Percentiles rank a stretch among this genome's conserved stretches.
Conservation (phyloP, 805 yeast species). For the Yarrowia deformans region DNA sequence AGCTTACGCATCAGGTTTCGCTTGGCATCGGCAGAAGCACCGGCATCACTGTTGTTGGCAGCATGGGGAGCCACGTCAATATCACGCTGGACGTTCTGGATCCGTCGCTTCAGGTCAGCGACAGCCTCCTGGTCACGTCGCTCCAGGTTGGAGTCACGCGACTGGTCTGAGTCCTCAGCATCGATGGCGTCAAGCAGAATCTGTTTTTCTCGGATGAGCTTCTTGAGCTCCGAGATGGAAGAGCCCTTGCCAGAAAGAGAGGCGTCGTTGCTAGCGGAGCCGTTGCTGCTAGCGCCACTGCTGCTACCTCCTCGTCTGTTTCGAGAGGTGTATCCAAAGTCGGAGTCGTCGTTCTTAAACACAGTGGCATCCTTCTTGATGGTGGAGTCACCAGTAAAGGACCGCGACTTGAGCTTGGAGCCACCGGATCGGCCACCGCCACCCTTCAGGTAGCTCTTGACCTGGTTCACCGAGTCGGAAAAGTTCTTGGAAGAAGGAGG, state of each 20-base stretch:
- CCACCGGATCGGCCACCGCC: slow-evolving; percentile 47
- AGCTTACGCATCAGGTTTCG: slow-evolving; percentile 64
- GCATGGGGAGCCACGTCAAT: slow-evolving; percentile 45
- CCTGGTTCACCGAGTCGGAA: slow-evolving; percentile 70
- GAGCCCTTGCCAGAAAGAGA: slow-evolving; percentile 30
- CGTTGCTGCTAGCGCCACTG: slow-evolving; percentile 40
- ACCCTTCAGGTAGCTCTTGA: slow-evolving; percentile 67
- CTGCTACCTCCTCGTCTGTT: slow-evolving; percentile 63
- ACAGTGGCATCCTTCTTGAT: slow-evolving; percentile 58
- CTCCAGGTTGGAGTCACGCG: slow-evolving; percentile 52
- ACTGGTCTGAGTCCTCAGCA: slow-evolving; percentile 59
- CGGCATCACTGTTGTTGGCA: neutral
- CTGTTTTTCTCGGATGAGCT: slow-evolving; percentile 72
- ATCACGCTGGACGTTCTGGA: slow-evolving; percentile 56
- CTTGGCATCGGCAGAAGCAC: slow-evolving; percentile 50
- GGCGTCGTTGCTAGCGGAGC: slow-evolving; percentile 15
- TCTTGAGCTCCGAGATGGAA: slow-evolving; percentile 64
- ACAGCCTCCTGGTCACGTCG: slow-evolving; percentile 61
- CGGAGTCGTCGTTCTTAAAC: slow-evolving; percentile 76
- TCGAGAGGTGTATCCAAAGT: slow-evolving; percentile 64
- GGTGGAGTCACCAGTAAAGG: slow-evolving; percentile 48
- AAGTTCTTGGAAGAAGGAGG: slow-evolving; percentile 85
- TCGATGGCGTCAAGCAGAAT: slow-evolving; percentile 74
- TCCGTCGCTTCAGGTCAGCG: slow-evolving; percentile 67
- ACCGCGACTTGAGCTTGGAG: slow-evolving; percentile 48